Evolutionary conservation across 2,329 filamentous ascomycete genomes (phyloP), one percentile per base, ranked within the genome.

Genomic region (Talaromyces pinophilus): DNA sequence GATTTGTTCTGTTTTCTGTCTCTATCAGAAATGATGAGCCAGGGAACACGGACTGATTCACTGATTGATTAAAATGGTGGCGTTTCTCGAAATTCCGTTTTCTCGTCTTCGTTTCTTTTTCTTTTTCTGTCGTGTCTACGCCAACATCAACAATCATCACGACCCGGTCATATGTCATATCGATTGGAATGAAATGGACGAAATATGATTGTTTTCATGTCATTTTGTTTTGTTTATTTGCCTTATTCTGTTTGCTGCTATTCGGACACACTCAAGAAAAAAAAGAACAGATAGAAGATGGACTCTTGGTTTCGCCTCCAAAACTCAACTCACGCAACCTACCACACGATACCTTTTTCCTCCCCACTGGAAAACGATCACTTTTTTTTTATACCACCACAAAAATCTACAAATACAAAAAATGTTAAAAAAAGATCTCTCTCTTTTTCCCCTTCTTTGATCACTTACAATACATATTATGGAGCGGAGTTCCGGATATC

Each of bases 351-450:
- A 42, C 57, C 57, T 59, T 17, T 11, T 60, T 38, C 55, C 33
- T 59, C 33, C 17, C 28, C 38, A 60, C 40, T 46, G 50, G 46
- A 35, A 54, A 64, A 33, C 35, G 22, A 57, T 38, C 55, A 40
- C 38, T 35, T 19, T 52, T 44, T 44, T 64, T 64, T 64, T 65
- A 80, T 80, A 79, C 82, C 81, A 83, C 84, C 84, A 86, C 86
- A 87, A 88, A 73, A 73, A 73, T 73, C 71, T 70, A 57, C 64
- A 44, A 66, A 66, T 66, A 40, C 50, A 88, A 89, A 89, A 87
- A 89, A 88, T 71, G 63, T 67, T 71, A 69, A 74, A 83, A 84
- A 90, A 88, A 83, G 84, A 81, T 82, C 82, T 74, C 17, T 35
- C 71, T 73, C 76, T 80, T 70, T 72, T 33, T 1, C 30, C 69